Base-by-base conservation (phyloP, 805 yeast species). In the Kluyveromyces aestuarii region DNA sequence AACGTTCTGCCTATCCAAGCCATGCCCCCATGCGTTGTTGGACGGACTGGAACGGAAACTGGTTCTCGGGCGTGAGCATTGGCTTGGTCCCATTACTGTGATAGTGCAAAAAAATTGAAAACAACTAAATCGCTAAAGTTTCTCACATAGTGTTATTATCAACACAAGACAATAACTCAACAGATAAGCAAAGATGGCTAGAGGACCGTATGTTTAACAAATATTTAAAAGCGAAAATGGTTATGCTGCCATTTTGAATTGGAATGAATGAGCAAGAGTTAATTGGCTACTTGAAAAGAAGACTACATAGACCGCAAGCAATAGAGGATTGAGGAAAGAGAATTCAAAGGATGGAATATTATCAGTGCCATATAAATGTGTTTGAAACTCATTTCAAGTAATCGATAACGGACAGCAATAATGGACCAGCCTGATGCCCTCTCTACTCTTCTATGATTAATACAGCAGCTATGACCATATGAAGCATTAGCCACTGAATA, bases 191-290 rank as follows among this genome's bases (percentile, higher is more conserved):
- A 80, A 76, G 71, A 81, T 81, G 87, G 86, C 79, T 71, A 80
- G 87, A 81, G 87, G 87, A 75, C 86, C 86, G 79, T 75, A 75
- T 70, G 80, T 75, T 69, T 46, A 37, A 4, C 8, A 11, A 13
- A 11, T 11, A 30, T 30, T 13, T 2, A 30, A 30, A 4, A 11
- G 35, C 25, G 35, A 11, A 30, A 11, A 30, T 30, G 35, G 35
- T 30, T 30, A 7, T 30, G 14, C 8, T 30, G 35, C 14, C 35
- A 8, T 30, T 30, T 30, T 30, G 35, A 30, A 30, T 30, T 13
- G 35, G 11, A 30, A 13, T 30, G 35, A 13, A 30, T 11, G 14
- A 30, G 35, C 11, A 5, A 6, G 35, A 30, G 35, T 11, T 10
- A 13, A 30, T 2, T 30, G 35, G 14, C 14, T 11, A 30, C 8